A percentile compares a stretch with the other conserved stretches of the same genome.
Conservation (phyloP, 768 basidiomycete genomes). For the Leccinum rimulosum region DNA sequence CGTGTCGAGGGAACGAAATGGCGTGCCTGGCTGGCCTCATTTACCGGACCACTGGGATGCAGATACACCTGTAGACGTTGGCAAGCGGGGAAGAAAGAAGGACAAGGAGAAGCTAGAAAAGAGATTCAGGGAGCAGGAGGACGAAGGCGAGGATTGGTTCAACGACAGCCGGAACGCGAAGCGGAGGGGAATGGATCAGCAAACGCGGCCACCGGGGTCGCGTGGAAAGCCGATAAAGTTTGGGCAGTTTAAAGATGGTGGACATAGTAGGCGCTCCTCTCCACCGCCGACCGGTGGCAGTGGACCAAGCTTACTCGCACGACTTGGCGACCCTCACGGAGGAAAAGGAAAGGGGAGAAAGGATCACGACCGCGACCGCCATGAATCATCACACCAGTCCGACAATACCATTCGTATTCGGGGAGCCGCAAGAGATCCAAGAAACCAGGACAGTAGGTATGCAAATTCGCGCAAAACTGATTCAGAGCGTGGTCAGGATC, state of each 20-base stretch:
- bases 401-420: constrained; percentile 26
- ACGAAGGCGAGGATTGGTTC: constrained; percentile 72
- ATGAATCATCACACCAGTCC: constrained; percentile 3
- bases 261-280: constrained; percentile 24
- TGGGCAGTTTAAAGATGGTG: constrained; percentile 33
- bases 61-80: constrained; percentile 56
- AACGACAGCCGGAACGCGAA: constrained; percentile 34
- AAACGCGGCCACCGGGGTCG: constrained; percentile 5
- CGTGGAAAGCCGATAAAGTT: constrained; percentile 37
- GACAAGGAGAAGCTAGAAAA: constrained; percentile 54
- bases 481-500: constrained; percentile 16
- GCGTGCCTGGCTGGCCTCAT: constrained; percentile 22
- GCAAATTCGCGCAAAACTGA: constrained; percentile 11
- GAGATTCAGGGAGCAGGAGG: constrained; percentile 48
- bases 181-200: constrained; percentile 24
- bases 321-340: constrained; percentile 21
- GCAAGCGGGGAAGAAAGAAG: constrained; percentile 61
- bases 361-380: constrained; percentile 8
- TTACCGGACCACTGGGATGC: constrained; percentile 47
- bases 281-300: constrained; percentile 18
- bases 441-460: constrained; percentile 14
- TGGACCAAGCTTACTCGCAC: constrained; percentile 35
- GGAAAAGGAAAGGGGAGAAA: constrained; percentile 4
- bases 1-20: constrained; percentile 36
- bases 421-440: constrained; percentile 27